A percentile compares a stretch with the other conserved stretches of the same genome.
Conservation (phyloP, 2,329 filamentous ascomycete genomes). For the Diaporthe longicolla region DNA sequence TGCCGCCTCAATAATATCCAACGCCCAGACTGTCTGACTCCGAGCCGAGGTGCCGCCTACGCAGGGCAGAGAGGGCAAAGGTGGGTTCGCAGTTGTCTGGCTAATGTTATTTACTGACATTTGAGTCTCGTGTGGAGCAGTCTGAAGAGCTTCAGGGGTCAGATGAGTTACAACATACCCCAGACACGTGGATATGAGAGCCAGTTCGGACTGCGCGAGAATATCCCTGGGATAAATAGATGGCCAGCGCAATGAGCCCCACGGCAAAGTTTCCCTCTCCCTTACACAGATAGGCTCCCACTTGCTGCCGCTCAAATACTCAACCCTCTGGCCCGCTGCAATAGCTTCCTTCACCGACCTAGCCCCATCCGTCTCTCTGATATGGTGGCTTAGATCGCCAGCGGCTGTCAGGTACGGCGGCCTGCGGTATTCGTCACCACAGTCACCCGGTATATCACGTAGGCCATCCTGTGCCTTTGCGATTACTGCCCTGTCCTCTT, state of each 20-base stretch:
- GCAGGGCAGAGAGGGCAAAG: slow-evolving; percentile 39
- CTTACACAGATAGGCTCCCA: slow-evolving; percentile 52
- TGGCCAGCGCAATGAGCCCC: background rate
- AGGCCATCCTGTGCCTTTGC: slow-evolving; percentile 49
- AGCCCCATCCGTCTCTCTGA: slow-evolving; percentile 38
- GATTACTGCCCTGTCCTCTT: slow-evolving; percentile 53
- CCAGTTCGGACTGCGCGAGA: slow-evolving; percentile 49
- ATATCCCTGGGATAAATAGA: slow-evolving; percentile 45
- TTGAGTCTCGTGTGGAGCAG: too few species aligned
- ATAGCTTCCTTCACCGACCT: slow-evolving; percentile 43
- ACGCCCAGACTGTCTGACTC: slow-evolving; percentile 48
- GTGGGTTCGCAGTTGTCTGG: slow-evolving; percentile 50
- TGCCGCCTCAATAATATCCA: slow-evolving; percentile 49
- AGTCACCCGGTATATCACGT: slow-evolving; percentile 50
- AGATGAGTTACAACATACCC: slow-evolving; percentile 33
- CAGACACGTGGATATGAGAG: slow-evolving; percentile 48
- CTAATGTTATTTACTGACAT: background rate
- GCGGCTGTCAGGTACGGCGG: slow-evolving; percentile 51
- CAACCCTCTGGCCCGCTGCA: slow-evolving; percentile 46
- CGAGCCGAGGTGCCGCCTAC: slow-evolving; percentile 46
- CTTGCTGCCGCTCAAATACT: slow-evolving; percentile 49
- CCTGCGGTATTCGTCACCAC: slow-evolving; percentile 52
- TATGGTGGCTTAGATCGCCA: slow-evolving; percentile 51
- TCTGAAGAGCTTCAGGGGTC: fast-evolving
- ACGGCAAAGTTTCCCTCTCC: background rate